These are phyloP conservation scores for Cynanchum wilfordii DNA, from an alignment of 257 asterid genomes.

Conservation along the genomic window DNA sequence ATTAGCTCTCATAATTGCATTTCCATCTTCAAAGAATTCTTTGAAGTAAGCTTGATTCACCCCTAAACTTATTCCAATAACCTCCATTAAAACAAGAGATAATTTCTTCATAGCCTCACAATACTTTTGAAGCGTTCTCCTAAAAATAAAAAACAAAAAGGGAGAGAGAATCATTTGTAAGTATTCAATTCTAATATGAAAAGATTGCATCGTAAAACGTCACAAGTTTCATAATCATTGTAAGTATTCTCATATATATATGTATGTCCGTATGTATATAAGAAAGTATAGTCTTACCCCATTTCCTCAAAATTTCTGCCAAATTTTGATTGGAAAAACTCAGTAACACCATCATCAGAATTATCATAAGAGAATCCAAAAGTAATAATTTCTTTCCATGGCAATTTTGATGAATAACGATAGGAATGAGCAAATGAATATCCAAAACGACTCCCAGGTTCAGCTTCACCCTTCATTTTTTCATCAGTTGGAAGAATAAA, in stretches of 20 bases:
- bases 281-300: conserved; percentile 33
- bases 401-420: conserved; percentile 47
- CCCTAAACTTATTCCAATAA: conserved; percentile 55
- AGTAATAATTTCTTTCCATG: conserved; percentile 82
- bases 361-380: conserved; percentile 34
- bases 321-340: conserved; percentile 33
- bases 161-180: no score
- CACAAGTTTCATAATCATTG: no score
- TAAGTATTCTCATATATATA: no score
- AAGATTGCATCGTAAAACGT: no score
- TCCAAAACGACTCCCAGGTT: conserved; percentile 47
- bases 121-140: conserved; percentile 34
- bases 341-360: conserved; percentile 25
- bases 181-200: conserved; percentile 3
- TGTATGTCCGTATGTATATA: no score
- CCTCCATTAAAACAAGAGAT: conserved; percentile 42
- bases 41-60: conserved; percentile 31
- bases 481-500: conserved; percentile 42
- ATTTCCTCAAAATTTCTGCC: conserved; percentile 45
- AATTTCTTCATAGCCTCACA: conserved; percentile 7
- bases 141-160: background rate
- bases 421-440: conserved; percentile 70
- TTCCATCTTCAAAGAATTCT: conserved; percentile 43
- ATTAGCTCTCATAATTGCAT: conserved; percentile 56
- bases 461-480: conserved; percentile 28